Base-by-base conservation (phyloP, 2,329 filamentous ascomycete species). In the Epichloe gansuensis region DNA sequence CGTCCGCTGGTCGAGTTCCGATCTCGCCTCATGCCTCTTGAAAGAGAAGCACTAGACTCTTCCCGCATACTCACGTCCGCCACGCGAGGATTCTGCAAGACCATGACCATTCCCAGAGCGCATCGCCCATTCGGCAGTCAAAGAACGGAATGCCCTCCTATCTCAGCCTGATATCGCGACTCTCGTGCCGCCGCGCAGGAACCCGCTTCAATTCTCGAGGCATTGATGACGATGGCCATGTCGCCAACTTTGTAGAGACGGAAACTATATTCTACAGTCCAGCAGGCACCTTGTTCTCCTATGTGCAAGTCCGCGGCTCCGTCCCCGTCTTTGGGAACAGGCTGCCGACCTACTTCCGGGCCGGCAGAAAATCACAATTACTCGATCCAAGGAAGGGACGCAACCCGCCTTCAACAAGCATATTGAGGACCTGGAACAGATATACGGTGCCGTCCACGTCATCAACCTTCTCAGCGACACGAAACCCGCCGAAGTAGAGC, bases 181-280 rank as follows among this genome's bases (percentile, higher is more conserved):
- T 97, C 39, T 97, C 93, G 2, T 97, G 91, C 63, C 80, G 83
- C 60, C 82, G 91, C 70, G 93, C 93, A 17, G 93, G 93, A 23
- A 98, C 93, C 15, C 81, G 93, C 42, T 98, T 97, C 75, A 97
- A 97, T 67, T 86, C 91, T n/a, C 80, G 93, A 59, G 93, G 93
- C 41, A 95, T 98, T 58, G 93, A 98, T 63, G 93, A 98, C 65
- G 90, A 97, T 63, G 93, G 93, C 13, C 89, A 97, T 61, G 93
- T 97, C 31, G 91, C 93, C 55, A 98, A 98, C 67, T 98, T 95
- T 68, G 93, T 97, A n/a, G 93, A 98, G 69, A 93, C 90, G 0
- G 93, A 98, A 69, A 95, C 90, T 0, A 82, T 91, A 42, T 91
- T 94, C 63, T 95, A 88, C 85, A 85, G 85, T 60, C 86, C 87